Percentiles rank a stretch among this genome's conserved stretches.
These are phyloP conservation scores for Rhodamnia rubescens DNA, from an alignment of 345 rosid species.

Conservation along the genomic window DNA sequence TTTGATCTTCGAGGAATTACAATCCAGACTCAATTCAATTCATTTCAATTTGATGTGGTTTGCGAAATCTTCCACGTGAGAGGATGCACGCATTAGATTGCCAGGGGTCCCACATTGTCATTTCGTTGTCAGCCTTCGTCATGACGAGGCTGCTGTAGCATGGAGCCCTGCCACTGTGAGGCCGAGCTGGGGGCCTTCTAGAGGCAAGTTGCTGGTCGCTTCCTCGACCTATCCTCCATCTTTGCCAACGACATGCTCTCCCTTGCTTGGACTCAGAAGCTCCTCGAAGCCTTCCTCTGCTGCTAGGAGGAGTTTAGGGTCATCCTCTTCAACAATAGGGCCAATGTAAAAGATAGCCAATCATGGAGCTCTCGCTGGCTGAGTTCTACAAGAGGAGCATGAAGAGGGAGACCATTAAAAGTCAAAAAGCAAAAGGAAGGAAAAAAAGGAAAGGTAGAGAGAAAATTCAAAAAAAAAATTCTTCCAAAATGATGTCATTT, in stretches of 20 bases:
- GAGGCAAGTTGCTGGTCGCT: constrained; percentile 6
- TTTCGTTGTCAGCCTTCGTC: constrained; percentile 28
- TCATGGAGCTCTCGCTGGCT: too few relatives aligned
- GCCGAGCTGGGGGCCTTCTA: constrained; percentile 18
- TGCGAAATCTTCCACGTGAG: neutral
- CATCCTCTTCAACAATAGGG: neutral
- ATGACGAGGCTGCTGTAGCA: constrained; percentile 17
- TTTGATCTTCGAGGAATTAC: neutral
- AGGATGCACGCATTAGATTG: constrained; percentile 47
- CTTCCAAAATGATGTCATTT: too few relatives aligned
- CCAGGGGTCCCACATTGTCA: constrained; percentile 28
- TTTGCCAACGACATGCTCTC: constrained; percentile 12
- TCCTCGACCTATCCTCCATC: constrained; percentile 10
- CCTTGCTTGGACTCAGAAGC: constrained; percentile 19
- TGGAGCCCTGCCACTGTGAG: neutral
- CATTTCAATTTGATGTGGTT: neutral
- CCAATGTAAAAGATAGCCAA: too few relatives aligned
- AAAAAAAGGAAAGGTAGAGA: too few relatives aligned
- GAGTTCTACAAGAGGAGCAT: too few relatives aligned
- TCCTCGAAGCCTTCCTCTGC: constrained; percentile 19
- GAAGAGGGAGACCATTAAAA: too few relatives aligned
- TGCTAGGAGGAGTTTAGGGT: constrained; percentile 23
- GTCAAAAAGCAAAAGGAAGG: too few relatives aligned
- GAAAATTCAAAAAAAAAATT: too few relatives aligned
- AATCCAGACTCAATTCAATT: neutral